Evolutionary conservation across 306 rosid genomes (phyloP), one percentile per base, ranked within the genome.

Genomic region (Pyrus betulifolia): DNA sequence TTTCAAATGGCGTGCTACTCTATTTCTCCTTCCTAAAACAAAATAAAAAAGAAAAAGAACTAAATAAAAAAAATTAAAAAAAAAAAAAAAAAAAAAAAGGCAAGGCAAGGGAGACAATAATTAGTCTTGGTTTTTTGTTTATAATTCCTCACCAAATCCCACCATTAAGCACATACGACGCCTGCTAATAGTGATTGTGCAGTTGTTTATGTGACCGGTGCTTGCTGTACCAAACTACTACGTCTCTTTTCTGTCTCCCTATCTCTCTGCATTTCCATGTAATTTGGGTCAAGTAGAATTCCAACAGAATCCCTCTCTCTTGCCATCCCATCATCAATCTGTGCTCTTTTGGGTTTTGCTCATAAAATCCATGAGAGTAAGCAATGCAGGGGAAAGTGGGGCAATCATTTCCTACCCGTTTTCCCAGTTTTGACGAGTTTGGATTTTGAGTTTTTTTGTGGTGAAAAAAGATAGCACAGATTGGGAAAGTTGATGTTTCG

Each of bases 41-140:
- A 42, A 13, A 13, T 13, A 23, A 0, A 14, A 49, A 46, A 46
- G 52, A 46, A 14, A 46, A 49, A 49, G 7, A 49, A 49, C 1
- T 4, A 49, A 2, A 13, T 4, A 4, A 45, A 45, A 45, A 13
- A 44, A 0, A 5, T 33, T n/a, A n/a, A 25, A 33, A 46, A 7
- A 54, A 13, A 6, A 4, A 6, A 2, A 2, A 25, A 25, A 25
- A 25, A 25, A 25, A 0, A 25, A 25, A 25, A 25, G 27, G 3
- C 59, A 7, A 3, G 9, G 64, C 22, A 12, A 6, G 44, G 19
- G 23, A 27, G 44, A 4, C 45, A 79, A 75, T 79, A 65, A 79
- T 71, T 75, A 27, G 69, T 75, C 71, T 79, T 71, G 75, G 52
- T 76, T 72, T 74, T 22, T 73, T 42, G 78, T 59, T 59, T 75